Evolutionary conservation across 768 basidiomycete genomes (phyloP).

Genomic region (Mycena vitilis): DNA sequence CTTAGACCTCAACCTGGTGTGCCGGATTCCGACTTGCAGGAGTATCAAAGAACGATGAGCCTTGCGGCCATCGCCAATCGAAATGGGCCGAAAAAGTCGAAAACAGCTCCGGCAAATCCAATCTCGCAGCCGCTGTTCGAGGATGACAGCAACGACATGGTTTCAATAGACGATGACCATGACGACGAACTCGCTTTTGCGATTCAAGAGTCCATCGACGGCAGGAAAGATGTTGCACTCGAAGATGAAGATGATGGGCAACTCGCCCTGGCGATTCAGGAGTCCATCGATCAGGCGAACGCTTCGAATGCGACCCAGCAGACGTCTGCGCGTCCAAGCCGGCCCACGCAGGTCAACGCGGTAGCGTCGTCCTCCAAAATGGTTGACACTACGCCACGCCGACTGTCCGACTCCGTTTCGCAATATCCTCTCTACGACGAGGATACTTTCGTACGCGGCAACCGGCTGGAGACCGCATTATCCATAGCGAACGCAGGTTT

Average conservation of each 20-base stretch:
- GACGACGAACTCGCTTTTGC: conserved; percentile 52
- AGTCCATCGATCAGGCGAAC: conserved; percentile 61
- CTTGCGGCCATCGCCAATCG: conserved; percentile 68
- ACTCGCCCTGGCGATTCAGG: conserved; percentile 45
- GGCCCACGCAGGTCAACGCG: conserved; percentile 29
- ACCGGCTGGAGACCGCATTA: conserved; percentile 73
- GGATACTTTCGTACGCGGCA: conserved; percentile 60
- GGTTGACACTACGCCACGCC: conserved; percentile 17
- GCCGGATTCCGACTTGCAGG: conserved; percentile 72
- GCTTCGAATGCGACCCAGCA: conserved; percentile 1
- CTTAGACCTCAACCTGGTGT: conserved; percentile 48
- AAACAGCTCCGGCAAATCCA: conserved; percentile 36
- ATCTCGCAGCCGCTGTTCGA: conserved; percentile 64
- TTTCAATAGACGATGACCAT: conserved; percentile 46
- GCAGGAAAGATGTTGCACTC: conserved; percentile 43
- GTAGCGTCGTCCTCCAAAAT: conserved; percentile 35
- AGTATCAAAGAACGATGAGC: conserved; percentile 71
- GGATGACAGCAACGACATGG: conserved; percentile 53
- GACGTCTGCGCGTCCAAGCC: conserved; percentile 7
- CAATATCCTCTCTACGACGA: conserved; percentile 46
- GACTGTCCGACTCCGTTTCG: conserved; percentile 19
- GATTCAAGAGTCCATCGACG: conserved; percentile 52
- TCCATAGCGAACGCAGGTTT: conserved; percentile 73
- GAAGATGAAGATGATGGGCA: conserved; percentile 59
- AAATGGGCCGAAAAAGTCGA: conserved; percentile 53